phyloP scores from a whole-genome alignment of 345 rosid species.

The Arabidopsis suecica region DNA sequence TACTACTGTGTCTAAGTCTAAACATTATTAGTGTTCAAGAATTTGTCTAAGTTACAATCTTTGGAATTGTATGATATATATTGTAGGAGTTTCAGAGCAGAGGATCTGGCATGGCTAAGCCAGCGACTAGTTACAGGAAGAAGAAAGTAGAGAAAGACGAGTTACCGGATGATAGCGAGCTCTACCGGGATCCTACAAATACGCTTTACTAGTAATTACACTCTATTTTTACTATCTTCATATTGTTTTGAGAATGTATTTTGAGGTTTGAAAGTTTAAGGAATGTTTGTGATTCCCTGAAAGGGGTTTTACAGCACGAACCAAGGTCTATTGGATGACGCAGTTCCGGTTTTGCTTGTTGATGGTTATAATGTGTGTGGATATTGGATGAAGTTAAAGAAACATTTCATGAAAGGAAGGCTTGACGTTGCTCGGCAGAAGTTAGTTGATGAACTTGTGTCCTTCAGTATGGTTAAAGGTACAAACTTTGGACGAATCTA shows the following conservation, averaged over 20 bases:
- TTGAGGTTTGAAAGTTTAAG: constrained; percentile 28
- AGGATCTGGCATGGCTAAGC: constrained; percentile 64
- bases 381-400: constrained; percentile 88
- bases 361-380: constrained; percentile 99
- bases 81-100: constrained; percentile 71
- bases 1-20: not conserved
- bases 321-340: constrained; percentile 61
- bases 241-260: constrained; percentile 1
- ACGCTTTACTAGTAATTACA: constrained; percentile 79
- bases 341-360: constrained; percentile 91
- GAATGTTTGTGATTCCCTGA: constrained; percentile 42
- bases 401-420: constrained; percentile 82
- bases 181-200: constrained; percentile 73
- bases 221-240: constrained; percentile 30
- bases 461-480: constrained; percentile 82
- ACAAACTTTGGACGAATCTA: constrained; percentile 21
- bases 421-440: constrained; percentile 87
- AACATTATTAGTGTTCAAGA: not conserved
- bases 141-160: constrained; percentile 78
- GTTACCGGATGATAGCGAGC: constrained; percentile 63
- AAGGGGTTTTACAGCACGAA: constrained; percentile 70
- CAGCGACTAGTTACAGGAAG: constrained; percentile 88
- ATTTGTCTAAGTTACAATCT: not conserved
- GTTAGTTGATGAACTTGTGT: constrained; percentile 76
- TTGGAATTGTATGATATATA: constrained; percentile 3